These are phyloP conservation scores for Diplosphaera chodatii DNA, from an alignment of 139 green algal species.

Conservation along the genomic window DNA sequence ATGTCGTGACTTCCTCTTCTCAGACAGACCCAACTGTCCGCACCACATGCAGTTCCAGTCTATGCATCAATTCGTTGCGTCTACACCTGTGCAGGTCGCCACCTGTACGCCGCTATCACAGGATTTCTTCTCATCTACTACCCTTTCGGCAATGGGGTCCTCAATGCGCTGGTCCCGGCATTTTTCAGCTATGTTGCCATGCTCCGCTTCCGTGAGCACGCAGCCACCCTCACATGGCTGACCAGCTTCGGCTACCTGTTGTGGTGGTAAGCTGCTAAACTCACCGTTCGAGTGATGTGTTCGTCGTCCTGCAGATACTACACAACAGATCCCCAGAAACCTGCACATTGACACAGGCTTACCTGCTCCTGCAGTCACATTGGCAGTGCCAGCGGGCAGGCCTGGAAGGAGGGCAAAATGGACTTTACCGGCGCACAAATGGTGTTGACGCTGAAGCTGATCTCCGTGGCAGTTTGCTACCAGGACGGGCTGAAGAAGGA, in stretches of 20 bases:
- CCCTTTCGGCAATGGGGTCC: slow-evolving; percentile 60
- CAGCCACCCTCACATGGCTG: slow-evolving; percentile 57
- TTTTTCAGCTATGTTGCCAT: slow-evolving; percentile 60
- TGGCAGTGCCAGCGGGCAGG: slow-evolving; percentile 53
- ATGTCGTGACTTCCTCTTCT: no score
- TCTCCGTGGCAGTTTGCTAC: slow-evolving; percentile 56
- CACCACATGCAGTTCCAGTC: no score
- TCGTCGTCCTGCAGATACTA: no score
- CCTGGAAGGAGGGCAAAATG: slow-evolving; percentile 71
- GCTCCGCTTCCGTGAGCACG: slow-evolving; percentile 33
- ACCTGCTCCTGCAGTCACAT: slow-evolving; percentile 54
- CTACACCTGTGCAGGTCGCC: slow-evolving; percentile 32
- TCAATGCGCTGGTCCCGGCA: slow-evolving; percentile 44
- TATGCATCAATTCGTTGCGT: no score
- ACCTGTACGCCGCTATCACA: slow-evolving; percentile 53
- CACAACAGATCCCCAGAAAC: no score
- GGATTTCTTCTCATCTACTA: slow-evolving; percentile 71
- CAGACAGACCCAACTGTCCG: no score
- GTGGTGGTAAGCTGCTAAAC: slow-evolving; percentile 13
- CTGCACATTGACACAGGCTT: no score
- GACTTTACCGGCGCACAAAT: slow-evolving; percentile 80
- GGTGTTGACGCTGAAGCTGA: slow-evolving; percentile 80
- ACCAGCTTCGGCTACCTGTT: slow-evolving; percentile 73
- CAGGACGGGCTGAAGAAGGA: slow-evolving; percentile 25
- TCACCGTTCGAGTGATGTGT: neutral